Evolutionary conservation across 1,284 basidiomycete species (phyloP).

Genomic region (Macrocystidia cucumis): DNA sequence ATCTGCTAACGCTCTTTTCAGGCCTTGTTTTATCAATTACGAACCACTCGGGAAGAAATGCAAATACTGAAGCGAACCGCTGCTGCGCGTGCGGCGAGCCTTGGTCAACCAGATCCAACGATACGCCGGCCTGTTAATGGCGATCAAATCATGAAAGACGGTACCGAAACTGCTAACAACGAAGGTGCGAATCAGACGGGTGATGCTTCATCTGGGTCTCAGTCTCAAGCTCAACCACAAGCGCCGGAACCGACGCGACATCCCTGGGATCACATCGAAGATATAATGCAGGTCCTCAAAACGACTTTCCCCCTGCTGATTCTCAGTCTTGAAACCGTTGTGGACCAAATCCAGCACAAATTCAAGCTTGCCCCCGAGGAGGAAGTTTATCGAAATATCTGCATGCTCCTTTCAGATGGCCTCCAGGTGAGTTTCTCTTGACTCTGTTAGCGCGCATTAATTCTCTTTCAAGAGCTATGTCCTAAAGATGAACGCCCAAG

Average conservation of each 20-base stretch:
- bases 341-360: slow-evolving; percentile 89
- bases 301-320: slow-evolving; percentile 95
- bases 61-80: slow-evolving; percentile 35
- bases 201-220: slow-evolving; percentile 9
- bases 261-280: slow-evolving; percentile 90
- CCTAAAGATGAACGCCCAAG: slow-evolving; percentile 51
- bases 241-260: slow-evolving; percentile 35
- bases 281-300: slow-evolving; percentile 92
- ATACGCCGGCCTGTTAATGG: slow-evolving; percentile 16
- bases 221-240: slow-evolving; percentile 6
- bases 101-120: slow-evolving; percentile 19
- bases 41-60: slow-evolving; percentile 91
- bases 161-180: slow-evolving; percentile 12
- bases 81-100: slow-evolving; percentile 22
- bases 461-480: slow-evolving; percentile 45
- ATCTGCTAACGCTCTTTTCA: slow-evolving; percentile 24
- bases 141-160: slow-evolving; percentile 22
- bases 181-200: slow-evolving; percentile 15
- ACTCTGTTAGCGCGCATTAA: slow-evolving; percentile 5
- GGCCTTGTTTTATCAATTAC: slow-evolving; percentile 94
- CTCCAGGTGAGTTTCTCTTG: slow-evolving; percentile 49
- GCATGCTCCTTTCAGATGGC: slow-evolving; percentile 74
- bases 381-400: slow-evolving; percentile 90
- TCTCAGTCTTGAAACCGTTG: slow-evolving; percentile 94
- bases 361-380: slow-evolving; percentile 93